These are phyloP conservation scores for Kitagawia praeruptora DNA, from an alignment of 129 eudicot species.

Conservation along the genomic window DNA sequence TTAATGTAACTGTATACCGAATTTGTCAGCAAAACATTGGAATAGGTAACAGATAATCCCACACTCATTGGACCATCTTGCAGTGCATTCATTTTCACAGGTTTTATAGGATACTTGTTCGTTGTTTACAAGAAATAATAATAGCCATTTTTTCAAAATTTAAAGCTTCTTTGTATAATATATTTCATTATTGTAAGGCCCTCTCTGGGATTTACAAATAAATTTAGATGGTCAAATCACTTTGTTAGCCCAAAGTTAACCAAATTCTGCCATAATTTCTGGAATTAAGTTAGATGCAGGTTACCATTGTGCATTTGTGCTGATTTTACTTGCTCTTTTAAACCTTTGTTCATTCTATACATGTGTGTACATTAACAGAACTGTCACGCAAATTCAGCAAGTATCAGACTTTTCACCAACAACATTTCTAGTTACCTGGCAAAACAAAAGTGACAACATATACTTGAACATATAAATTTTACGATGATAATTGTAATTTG, in stretches of 20 bases:
- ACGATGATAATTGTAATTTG: no score
- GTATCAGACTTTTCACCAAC: no score
- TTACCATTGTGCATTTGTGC: background rate
- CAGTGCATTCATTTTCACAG: background rate
- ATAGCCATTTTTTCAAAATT: no score
- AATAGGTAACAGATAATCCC: background rate
- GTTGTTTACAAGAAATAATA: background rate
- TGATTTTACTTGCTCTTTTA: no score
- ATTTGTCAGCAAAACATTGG: background rate
- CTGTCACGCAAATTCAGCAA: no score
- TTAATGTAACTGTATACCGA: background rate
- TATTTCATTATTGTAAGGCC: no score
- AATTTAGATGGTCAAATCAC: background rate
- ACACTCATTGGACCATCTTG: slow-evolving; percentile 5
- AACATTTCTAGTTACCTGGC: no score
- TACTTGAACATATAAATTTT: no score
- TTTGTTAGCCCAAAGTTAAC: background rate
- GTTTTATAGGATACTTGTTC: background rate
- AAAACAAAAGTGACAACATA: no score
- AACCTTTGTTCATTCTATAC: no score
- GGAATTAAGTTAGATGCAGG: background rate
- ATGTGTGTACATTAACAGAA: no score
- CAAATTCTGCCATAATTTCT: background rate
- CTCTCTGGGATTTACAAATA: background rate
- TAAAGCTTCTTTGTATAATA: no score